Conservation (phyloP, 352 stramenopile genomes). For the Phytopythium boreale region DNA sequence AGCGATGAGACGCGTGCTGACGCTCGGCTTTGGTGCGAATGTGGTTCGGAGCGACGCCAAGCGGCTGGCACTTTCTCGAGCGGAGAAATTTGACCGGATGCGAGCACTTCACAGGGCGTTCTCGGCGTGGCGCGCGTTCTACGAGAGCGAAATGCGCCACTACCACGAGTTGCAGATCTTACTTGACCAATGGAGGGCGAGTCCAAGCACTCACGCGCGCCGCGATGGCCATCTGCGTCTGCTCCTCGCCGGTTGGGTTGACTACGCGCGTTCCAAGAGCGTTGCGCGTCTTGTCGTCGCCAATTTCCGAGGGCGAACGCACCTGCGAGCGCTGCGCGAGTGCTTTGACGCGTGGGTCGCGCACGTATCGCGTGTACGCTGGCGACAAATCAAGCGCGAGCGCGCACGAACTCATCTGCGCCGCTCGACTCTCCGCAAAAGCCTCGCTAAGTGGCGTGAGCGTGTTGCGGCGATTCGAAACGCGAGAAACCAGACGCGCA, state of each 20-base stretch:
- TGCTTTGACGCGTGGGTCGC: slow-evolving; percentile 27
- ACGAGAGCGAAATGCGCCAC: slow-evolving; percentile 9
- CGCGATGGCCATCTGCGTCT: neutral
- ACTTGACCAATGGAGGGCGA: slow-evolving; percentile 5
- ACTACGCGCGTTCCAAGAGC: slow-evolving; percentile 20
- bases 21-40: slow-evolving; percentile 9
- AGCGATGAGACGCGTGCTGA: slow-evolving; percentile 3
- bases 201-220: slow-evolving; percentile 8
- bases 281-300: slow-evolving; percentile 25
- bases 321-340: slow-evolving; percentile 18
- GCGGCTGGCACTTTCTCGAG: neutral
- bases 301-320: slow-evolving; percentile 25
- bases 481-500: slow-evolving; percentile 23
- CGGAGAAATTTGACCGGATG: neutral
- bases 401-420: slow-evolving; percentile 32
- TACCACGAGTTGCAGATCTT: slow-evolving; percentile 4
- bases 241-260: slow-evolving; percentile 17
- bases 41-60: neutral
- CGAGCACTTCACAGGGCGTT: neutral
- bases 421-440: slow-evolving; percentile 22
- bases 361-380: slow-evolving; percentile 31
- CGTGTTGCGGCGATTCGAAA: slow-evolving; percentile 12
- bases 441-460: slow-evolving; percentile 27
- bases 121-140: slow-evolving; percentile 15
- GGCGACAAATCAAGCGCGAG: slow-evolving; percentile 35